Conservation (phyloP, 441 rosid genomes). For the Biscutella auriculata region DNA sequence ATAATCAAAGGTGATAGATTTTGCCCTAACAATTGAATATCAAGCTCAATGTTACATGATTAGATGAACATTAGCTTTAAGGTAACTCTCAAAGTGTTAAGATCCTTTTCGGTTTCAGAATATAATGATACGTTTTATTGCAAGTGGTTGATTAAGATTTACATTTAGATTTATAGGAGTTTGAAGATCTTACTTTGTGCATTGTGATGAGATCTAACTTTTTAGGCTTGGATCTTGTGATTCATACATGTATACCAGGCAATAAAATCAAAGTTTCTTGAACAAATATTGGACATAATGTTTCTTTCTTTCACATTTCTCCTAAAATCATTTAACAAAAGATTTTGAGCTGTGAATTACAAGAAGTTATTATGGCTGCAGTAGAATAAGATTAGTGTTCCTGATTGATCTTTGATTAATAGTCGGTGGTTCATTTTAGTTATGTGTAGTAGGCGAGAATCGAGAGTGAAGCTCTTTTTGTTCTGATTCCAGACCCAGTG, state of each 20-base stretch:
- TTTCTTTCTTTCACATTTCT: constrained; percentile 1
- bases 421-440: too few relatives aligned
- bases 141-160: neutral
- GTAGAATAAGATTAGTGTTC: neutral
- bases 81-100: constrained; percentile 9
- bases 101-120: neutral
- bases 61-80: constrained; percentile 14
- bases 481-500: constrained; percentile 84
- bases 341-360: neutral
- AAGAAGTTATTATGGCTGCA: neutral
- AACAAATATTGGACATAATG: constrained; percentile 61
- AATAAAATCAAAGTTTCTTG: constrained; percentile 56
- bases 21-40: neutral
- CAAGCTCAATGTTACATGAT: neutral
- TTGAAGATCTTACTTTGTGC: too few relatives aligned
- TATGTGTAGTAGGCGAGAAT: constrained; percentile 66
- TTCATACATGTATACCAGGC: constrained; percentile 71
- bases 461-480: constrained; percentile 58
- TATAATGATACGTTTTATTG: neutral
- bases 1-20: neutral
- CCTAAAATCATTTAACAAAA: neutral
- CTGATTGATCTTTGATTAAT: neutral
- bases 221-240: neutral
- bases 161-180: too few relatives aligned
- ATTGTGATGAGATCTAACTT: too few relatives aligned